These are phyloP conservation scores for Astragalus membranaceus DNA, from an alignment of 306 rosid species.

Conservation along the genomic window DNA sequence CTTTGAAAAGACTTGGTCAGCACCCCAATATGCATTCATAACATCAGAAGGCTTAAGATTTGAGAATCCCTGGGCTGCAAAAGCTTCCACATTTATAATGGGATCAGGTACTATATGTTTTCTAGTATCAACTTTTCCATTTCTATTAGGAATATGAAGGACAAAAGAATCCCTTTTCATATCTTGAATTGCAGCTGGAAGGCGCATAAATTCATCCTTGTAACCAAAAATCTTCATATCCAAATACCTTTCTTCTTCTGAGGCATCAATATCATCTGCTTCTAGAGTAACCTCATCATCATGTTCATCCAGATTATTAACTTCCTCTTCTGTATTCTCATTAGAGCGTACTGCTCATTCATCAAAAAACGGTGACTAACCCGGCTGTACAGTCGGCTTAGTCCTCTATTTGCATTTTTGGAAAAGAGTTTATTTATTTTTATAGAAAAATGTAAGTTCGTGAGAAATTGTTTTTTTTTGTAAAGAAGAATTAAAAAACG, in stretches of 20 bases:
- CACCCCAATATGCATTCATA: constrained; percentile 65
- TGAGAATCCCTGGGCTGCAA: constrained; percentile 67
- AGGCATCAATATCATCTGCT: constrained; percentile 44
- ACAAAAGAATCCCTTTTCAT: constrained; percentile 66
- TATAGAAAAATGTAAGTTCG: no score
- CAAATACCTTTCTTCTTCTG: constrained; percentile 56
- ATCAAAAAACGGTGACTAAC: no score
- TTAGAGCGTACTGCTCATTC: no score
- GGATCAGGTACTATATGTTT: no score
- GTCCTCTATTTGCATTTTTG: no score
- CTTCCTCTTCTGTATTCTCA: constrained; percentile 60
- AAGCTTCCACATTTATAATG: constrained; percentile 61
- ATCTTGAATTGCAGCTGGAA: constrained; percentile 76
- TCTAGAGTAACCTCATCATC: constrained; percentile 62
- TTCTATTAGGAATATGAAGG: constrained; percentile 56
- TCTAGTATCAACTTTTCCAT: no score
- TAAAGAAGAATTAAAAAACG: no score
- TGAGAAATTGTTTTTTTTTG: no score
- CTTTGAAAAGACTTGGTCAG: constrained; percentile 73
- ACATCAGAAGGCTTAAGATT: constrained; percentile 91
- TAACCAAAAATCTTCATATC: no score
- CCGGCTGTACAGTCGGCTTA: no score
- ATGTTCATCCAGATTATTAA: constrained; percentile 51
- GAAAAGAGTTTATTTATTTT: no score
- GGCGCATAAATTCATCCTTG: constrained; percentile 53